These are phyloP conservation scores for Ophiocordyceps camponoti-saundersi DNA, from an alignment of 2,329 filamentous ascomycete genomes.

Conservation along the genomic window DNA sequence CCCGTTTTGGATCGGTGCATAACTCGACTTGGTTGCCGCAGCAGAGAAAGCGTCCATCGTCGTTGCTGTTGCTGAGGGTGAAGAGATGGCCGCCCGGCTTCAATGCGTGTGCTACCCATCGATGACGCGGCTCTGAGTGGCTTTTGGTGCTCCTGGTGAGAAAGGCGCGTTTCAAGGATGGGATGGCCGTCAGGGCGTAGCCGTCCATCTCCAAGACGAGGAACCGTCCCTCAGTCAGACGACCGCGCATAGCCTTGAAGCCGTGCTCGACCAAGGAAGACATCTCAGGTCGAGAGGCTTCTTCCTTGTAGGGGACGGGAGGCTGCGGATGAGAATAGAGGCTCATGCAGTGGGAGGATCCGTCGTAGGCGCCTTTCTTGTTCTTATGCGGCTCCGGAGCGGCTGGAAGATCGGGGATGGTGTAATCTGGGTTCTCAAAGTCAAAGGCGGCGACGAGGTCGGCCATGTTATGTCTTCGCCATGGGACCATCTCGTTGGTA, in stretches of 20 bases:
- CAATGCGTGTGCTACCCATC: conserved; percentile 30
- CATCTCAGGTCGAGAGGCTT: conserved; percentile 16
- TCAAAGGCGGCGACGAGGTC: conserved; percentile 20
- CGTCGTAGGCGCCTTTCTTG: conserved; percentile 23
- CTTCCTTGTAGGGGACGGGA: conserved; percentile 27
- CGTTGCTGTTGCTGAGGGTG: conserved; percentile 8
- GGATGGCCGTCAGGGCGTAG: conserved; percentile 20
- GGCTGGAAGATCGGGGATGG: conserved; percentile 26
- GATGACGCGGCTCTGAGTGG: conserved; percentile 24
- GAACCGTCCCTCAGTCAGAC: conserved; percentile 36
- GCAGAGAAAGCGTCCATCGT: conserved; percentile 9
- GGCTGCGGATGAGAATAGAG: conserved; percentile 19
- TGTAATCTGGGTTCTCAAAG: conserved; percentile 31
- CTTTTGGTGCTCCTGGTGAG: not conserved
- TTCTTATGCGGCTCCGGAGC: conserved; percentile 24
- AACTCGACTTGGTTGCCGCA: not conserved
- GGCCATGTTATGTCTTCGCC: conserved; percentile 16
- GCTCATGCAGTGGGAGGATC: conserved; percentile 24
- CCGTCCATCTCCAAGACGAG: conserved; percentile 30
- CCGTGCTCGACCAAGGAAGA: conserved; percentile 30
- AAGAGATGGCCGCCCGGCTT: conserved; percentile 10
- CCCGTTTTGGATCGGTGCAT: conserved; percentile 1
- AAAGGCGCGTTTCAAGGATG: conserved; percentile 7
- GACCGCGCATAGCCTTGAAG: conserved; percentile 33
- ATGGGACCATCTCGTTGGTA: conserved; percentile 11